Evolutionary conservation across 768 basidiomycete species (phyloP).

Genomic region (Lentinula sp.): DNA sequence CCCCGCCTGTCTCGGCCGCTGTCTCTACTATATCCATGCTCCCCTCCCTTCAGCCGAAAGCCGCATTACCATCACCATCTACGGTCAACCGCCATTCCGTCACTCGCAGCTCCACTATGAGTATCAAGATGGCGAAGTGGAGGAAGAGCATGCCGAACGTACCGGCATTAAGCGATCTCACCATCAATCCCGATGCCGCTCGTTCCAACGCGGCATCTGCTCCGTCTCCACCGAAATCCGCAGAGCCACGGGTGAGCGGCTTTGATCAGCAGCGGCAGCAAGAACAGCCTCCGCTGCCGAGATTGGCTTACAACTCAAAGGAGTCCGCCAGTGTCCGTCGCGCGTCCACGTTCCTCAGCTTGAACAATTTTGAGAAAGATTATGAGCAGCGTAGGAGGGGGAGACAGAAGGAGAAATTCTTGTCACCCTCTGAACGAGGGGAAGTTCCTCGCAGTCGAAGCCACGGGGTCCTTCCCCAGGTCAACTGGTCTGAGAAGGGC

Average conservation of each 20-base stretch:
- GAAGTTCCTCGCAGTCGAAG: background rate
- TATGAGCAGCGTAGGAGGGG: background rate
- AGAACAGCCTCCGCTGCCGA: background rate
- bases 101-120: background rate
- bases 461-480: background rate
- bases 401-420: background rate
- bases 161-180: background rate
- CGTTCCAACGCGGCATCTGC: background rate
- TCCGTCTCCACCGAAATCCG: background rate
- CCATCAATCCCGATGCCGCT: background rate
- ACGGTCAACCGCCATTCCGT: background rate
- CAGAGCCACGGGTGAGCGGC: background rate
- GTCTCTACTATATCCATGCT: background rate
- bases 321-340: background rate
- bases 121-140: slow-evolving; percentile 11
- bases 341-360: background rate
- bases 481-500: background rate
- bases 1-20: background rate
- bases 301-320: background rate
- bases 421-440: background rate
- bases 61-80: background rate
- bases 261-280: background rate
- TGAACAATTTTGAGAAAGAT: background rate
- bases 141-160: slow-evolving; percentile 19
- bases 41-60: background rate